Percentiles rank a stretch among this genome's conserved stretches.
Evolutionary conservation across 768 basidiomycete genomes (phyloP).

Genomic region (Omphalotus guepiniiformis): DNA sequence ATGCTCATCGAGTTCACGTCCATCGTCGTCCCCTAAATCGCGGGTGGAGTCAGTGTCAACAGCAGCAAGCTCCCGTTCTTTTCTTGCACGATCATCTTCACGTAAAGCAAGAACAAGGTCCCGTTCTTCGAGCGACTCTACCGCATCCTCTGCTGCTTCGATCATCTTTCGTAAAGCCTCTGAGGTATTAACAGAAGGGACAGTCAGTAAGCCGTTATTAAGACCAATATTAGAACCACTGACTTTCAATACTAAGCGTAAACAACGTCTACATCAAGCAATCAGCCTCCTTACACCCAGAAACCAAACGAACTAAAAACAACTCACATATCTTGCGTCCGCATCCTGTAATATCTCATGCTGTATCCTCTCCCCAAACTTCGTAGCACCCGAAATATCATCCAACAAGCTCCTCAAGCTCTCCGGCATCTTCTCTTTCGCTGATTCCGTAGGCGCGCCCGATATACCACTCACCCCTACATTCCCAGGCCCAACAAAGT

Average conservation of each 20-base stretch:
- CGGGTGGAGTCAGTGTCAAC: no score
- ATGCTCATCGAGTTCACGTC: no score
- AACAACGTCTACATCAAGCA: conserved; percentile 30
- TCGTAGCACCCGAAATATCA: conserved; percentile 30
- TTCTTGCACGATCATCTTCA: background rate
- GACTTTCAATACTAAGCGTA: conserved; percentile 28
- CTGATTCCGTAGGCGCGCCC: conserved; percentile 8
- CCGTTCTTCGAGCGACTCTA: conserved; percentile 20
- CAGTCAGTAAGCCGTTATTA: background rate
- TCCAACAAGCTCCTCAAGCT: conserved; percentile 28
- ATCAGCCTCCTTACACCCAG: background rate
- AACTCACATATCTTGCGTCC: no score
- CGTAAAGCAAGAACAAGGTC: conserved; percentile 10
- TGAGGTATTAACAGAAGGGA: conserved; percentile 12
- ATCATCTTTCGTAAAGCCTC: conserved; percentile 22
- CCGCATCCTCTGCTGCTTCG: conserved; percentile 19
- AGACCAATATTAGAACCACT: conserved; percentile 5
- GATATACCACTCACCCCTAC: conserved; percentile 1
- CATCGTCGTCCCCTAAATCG: no score
- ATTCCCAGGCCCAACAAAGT: conserved; percentile 23
- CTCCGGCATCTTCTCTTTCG: conserved; percentile 19
- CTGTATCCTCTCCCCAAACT: conserved; percentile 25
- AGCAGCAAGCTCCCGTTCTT: background rate
- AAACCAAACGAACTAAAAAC: no score
- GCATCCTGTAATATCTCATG: conserved; percentile 29